These are phyloP conservation scores for Colletotrichum sojae DNA, from an alignment of 2,329 filamentous ascomycete genomes.

Conservation along the genomic window DNA sequence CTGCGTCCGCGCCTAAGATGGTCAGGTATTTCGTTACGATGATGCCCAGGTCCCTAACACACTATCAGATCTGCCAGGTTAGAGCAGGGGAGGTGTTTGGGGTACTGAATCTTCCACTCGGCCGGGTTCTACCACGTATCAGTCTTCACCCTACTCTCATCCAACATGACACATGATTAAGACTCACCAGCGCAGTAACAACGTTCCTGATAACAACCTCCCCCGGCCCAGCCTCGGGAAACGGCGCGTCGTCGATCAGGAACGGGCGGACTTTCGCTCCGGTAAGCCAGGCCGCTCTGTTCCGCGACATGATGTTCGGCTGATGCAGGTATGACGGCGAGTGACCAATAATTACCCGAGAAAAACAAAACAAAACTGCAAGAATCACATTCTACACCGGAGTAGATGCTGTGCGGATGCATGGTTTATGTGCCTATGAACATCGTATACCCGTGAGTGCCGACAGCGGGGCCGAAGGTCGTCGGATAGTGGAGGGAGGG, in stretches of 20 bases:
- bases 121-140: background rate
- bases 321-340: too few relatives aligned
- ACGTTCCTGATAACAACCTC: conserved; percentile 43
- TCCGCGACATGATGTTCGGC: conserved; percentile 6
- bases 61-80: too few relatives aligned
- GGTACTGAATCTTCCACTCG: conserved; percentile 22
- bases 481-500: conserved; percentile 31
- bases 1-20: conserved; percentile 42
- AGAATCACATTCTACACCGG: too few relatives aligned
- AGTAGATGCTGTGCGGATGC: too few relatives aligned
- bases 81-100: too few relatives aligned
- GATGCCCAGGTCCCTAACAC: background rate
- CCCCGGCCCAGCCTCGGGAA: conserved; percentile 26
- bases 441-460: background rate
- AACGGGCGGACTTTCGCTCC: conserved; percentile 9
- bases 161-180: background rate
- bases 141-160: too few relatives aligned
- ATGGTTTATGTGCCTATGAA: too few relatives aligned
- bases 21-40: conserved; percentile 24
- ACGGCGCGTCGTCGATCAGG: conserved; percentile 11
- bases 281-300: conserved; percentile 34
- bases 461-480: conserved; percentile 17
- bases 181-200: conserved; percentile 40
- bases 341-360: too few relatives aligned
- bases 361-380: too few relatives aligned